These are phyloP conservation scores for Pestalotiopsis fici DNA, from an alignment of 2,329 filamentous ascomycete species.

Conservation along the genomic window DNA sequence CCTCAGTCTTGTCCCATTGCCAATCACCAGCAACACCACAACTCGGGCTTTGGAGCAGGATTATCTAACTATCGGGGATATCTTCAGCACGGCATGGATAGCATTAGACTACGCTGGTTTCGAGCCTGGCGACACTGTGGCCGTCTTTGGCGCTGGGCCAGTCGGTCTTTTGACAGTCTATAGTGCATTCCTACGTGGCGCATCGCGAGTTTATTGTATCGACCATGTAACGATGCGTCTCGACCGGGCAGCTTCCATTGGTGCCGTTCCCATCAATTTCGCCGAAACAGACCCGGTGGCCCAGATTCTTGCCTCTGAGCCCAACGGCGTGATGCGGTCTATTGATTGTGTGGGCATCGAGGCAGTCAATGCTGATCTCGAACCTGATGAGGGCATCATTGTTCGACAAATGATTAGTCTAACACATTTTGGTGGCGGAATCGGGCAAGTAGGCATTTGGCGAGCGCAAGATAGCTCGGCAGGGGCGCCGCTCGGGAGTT, in stretches of 20 bases:
- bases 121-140: conserved; percentile 30
- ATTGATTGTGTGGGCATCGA: conserved; percentile 12
- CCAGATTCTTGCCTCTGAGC: conserved; percentile 58
- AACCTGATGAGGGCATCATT: conserved; percentile 2
- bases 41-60: conserved; percentile 11
- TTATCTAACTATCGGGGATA: conserved; percentile 31
- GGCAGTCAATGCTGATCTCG: conserved; percentile 9
- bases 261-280: conserved; percentile 62
- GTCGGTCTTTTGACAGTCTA: conserved; percentile 39
- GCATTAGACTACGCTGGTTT: conserved; percentile 37
- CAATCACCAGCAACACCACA: background rate
- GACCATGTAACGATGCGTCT: conserved; percentile 63
- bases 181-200: conserved; percentile 56
- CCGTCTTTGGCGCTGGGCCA: conserved; percentile 25
- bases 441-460: conserved; percentile 24
- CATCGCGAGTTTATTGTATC: conserved; percentile 62
- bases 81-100: conserved; percentile 39
- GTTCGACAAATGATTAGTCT: background rate
- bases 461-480: conserved; percentile 9
- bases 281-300: conserved; percentile 59
- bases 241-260: conserved; percentile 61
- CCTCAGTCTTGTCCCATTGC: background rate
- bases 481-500: conserved; percentile 15
- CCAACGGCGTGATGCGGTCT: conserved; percentile 9
- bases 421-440: background rate